Evolutionary conservation across 1,139 yeast genomes (phyloP), one percentile per base, ranked within the genome.

Genomic region (Yamadazyma jaroonii): DNA sequence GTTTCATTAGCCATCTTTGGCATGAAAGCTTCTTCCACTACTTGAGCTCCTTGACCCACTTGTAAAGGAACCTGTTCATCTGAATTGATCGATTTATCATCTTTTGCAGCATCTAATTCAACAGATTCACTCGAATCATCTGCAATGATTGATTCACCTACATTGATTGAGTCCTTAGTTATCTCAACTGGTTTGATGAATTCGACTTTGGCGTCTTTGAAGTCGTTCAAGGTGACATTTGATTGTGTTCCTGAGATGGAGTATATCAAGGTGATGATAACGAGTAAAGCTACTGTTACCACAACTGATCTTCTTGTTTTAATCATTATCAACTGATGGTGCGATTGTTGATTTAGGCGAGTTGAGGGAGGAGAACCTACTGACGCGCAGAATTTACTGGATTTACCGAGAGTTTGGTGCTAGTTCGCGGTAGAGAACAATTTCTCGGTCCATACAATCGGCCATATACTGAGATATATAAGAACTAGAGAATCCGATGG

Each of bases 1-100:
- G 81, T 67, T 57, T 72, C 69, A 59, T 69, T 56, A 29, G 84
- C 85, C 94, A 89, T 85, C 45, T 84, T 77, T 10, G 94, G 92
- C 96, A 89, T 89, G 49, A 89, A 85, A 4, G 88, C 29, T 11
- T 12, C 29, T 11, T 33, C 35, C 14, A 11, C 23, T 10, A 7
- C 37, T 23, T 13, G n/a, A 5, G 21, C 34, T 21, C 29, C 20
- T 9, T 27, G 6, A 20, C 23, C 31, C 17, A n/a, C 17, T 24
- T n/a, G 11, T n/a, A 13, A 34, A 20, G 35, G 34, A 4, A 26
- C 25, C 6, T 17, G 20, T 22, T 30, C 34, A 10, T 25, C 33
- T 12, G 31, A 23, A 22, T 36, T 33, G 11, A 24, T 12, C 7
- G 28, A 20, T 2, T n/a, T 29, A 13, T 34, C 33, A 20, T 33